A percentile compares a stretch with the other conserved stretches of the same genome.
Evolutionary conservation across 768 basidiomycete species (phyloP).

Genomic region (Coprinopsis marcescibilis): DNA sequence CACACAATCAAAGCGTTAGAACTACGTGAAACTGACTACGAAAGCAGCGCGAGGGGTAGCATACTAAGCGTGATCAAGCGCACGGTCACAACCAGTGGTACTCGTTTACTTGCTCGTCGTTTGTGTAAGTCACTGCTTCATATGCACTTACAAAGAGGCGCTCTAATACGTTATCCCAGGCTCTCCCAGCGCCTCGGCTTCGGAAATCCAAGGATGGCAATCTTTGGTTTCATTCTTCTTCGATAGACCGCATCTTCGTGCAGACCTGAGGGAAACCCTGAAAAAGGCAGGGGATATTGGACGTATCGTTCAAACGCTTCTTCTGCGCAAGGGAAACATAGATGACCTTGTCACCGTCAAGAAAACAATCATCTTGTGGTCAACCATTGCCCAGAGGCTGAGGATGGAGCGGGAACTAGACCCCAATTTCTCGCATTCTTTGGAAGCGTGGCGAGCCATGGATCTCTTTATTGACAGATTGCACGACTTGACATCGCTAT

Average conservation of each 20-base stretch:
- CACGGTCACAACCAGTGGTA: constrained; percentile 73
- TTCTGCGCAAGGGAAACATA: constrained; percentile 60
- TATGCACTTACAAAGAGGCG: neutral
- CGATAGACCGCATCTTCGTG: constrained; percentile 52
- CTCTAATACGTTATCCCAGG: constrained; percentile 35
- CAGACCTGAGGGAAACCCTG: constrained; percentile 54
- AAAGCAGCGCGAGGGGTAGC: constrained; percentile 70
- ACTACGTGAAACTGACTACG: constrained; percentile 67
- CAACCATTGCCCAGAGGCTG: constrained; percentile 43
- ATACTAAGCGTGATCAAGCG: constrained; percentile 70
- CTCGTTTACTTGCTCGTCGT: constrained; percentile 69
- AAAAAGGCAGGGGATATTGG: constrained; percentile 60
- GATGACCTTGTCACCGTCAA: constrained; percentile 63
- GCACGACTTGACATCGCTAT: constrained; percentile 45
- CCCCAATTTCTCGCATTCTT: constrained; percentile 24
- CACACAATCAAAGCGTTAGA: constrained; percentile 88
- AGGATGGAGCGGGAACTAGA: constrained; percentile 55
- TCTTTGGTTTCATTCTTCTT: constrained; percentile 71
- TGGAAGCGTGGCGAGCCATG: constrained; percentile 49
- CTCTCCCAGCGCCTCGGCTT: constrained; percentile 73
- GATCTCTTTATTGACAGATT: constrained; percentile 50
- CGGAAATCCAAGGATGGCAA: constrained; percentile 70
- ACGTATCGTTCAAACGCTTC: constrained; percentile 73
- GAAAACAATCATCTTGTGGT: constrained; percentile 58
- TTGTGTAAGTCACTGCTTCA: constrained; percentile 49